phyloP scores from a whole-genome alignment of 352 stramenopile genomes.

The Aphanomyces invadans region DNA sequence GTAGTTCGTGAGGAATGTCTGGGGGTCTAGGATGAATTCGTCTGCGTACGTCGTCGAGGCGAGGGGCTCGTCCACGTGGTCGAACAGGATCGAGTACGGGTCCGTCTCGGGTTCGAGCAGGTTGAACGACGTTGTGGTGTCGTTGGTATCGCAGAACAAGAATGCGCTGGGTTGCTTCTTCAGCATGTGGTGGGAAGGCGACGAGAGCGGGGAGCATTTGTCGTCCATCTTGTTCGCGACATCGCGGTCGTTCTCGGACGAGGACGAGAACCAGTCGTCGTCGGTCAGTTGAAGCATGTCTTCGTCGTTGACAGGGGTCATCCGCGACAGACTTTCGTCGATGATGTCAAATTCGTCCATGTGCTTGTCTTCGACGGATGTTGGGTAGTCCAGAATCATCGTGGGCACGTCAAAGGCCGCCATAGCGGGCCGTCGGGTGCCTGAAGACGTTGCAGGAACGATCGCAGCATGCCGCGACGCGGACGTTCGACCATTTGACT shows the following conservation, averaged over 20 bases:
- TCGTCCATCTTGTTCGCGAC: conserved; percentile 12
- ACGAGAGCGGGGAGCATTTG: conserved; percentile 13
- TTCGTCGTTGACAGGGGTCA: conserved; percentile 70
- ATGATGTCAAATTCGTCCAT: conserved; percentile 40
- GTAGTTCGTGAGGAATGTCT: conserved; percentile 84
- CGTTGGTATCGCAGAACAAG: conserved; percentile 27
- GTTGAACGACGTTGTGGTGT: conserved; percentile 14
- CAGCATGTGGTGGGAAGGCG: neutral
- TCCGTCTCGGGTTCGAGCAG: conserved; percentile 12
- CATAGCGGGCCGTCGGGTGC: conserved; percentile 20
- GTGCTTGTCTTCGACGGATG: conserved; percentile 44
- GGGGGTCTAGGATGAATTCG: conserved; percentile 71
- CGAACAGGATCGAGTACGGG: conserved; percentile 21
- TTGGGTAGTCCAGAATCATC: conserved; percentile 66
- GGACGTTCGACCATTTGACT: neutral
- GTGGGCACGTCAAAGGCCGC: conserved; percentile 18
- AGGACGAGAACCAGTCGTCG: conserved; percentile 69
- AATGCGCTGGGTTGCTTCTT: conserved; percentile 20
- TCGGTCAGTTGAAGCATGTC: conserved; percentile 72
- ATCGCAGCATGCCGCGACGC: conserved; percentile 40
- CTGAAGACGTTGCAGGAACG: conserved; percentile 34
- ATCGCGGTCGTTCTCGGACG: neutral
- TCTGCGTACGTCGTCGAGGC: conserved; percentile 25
- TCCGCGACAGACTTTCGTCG: conserved; percentile 40
- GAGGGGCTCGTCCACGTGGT: neutral